Evolutionary conservation across 495 filamentous ascomycete species (phyloP).

Genomic region (Hypoxylon subgilvum): DNA sequence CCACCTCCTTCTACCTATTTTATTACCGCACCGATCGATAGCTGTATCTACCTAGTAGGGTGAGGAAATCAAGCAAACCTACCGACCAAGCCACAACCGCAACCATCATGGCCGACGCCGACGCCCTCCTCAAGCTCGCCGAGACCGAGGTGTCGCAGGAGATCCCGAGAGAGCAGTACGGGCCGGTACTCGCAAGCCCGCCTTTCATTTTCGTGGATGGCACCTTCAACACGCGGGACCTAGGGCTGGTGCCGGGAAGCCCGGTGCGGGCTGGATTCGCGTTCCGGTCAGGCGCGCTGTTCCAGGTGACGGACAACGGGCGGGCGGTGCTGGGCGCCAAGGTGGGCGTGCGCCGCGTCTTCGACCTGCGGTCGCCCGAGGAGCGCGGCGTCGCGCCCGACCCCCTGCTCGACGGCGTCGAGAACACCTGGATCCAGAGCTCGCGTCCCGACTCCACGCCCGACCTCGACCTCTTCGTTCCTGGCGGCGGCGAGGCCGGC

Average conservation of each 20-base stretch:
- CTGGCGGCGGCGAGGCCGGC: slow-evolving; percentile 50
- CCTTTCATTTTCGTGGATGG: slow-evolving; percentile 63
- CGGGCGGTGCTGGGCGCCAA: slow-evolving; percentile 47
- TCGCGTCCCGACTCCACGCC: slow-evolving; percentile 41
- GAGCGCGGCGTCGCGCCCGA: slow-evolving; percentile 47
- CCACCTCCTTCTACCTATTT: not conserved
- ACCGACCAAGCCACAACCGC: not conserved
- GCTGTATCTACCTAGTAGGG: too few relatives aligned
- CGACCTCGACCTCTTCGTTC: slow-evolving; percentile 43
- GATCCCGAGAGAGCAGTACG: slow-evolving; percentile 39
- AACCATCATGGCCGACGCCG: slow-evolving; percentile 36
- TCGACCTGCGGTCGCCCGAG: slow-evolving; percentile 49
- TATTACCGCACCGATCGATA: too few relatives aligned
- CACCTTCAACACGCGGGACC: slow-evolving; percentile 61
- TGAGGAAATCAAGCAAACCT: not conserved
- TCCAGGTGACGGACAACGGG: slow-evolving; percentile 41
- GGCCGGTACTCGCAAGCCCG: slow-evolving; percentile 45
- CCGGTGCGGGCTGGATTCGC: slow-evolving; percentile 52
- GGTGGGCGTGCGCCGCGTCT: slow-evolving; percentile 49
- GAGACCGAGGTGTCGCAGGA: slow-evolving; percentile 45
- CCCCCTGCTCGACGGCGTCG: slow-evolving; percentile 48
- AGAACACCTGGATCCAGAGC: slow-evolving; percentile 46
- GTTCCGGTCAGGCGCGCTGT: slow-evolving; percentile 60
- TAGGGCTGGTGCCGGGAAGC: slow-evolving; percentile 55
- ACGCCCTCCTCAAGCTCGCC: slow-evolving; percentile 47